Base-by-base conservation (phyloP, 2,329 filamentous ascomycete genomes). In the Phoma herbarum region DNA sequence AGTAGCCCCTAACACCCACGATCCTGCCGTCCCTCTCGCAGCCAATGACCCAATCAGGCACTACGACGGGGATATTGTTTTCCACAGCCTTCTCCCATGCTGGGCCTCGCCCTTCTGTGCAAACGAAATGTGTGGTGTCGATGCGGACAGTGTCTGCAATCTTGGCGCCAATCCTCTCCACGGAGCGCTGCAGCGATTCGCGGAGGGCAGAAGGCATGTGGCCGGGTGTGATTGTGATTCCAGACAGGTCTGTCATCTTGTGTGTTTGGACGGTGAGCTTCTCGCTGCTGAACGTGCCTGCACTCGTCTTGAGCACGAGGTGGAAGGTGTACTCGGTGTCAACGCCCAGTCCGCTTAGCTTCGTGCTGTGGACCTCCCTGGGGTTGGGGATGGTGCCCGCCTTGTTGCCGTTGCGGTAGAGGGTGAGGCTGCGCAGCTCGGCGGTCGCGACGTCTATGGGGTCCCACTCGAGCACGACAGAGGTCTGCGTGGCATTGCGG, bases 41-140 rank as follows among this genome's bases (percentile, higher is more conserved):
- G n/a, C 93, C 94, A 69, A 96, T 91, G 28, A 99, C 86, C 95
- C 95, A 99, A 77, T 99, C 95, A 20, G 95, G 95, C 37, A 95
- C 87, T 22, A 99, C 95, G 11, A 99, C 92, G 8, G 95, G 95
- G 53, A 99, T 96, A 77, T 98, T 99, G 86, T 93, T 96, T 81
- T 98, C 94, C 28, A 94, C 89, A 1, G 95, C 95, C 82, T 95
- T 96, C 80, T 99, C 95, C 95, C 95, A 99, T 12, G 90, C 85
- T 49, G 91, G 85, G 29, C 95, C 95, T 55, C 93, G 84, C 28
- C 93, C 93, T 77, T 99, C 95, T 10, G 92, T 96, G 63, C 94
- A 98, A 59, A 99, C 92, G 76, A 99, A 99, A 79, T 99, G 95
- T 16, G 95, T 99, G 0, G 95, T 99, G 76, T 99, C 95, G 73